Evolutionary conservation across 352 stramenopile genomes (phyloP), one percentile per base, ranked within the genome.

Genomic region (Globisporangium mamillatum): DNA sequence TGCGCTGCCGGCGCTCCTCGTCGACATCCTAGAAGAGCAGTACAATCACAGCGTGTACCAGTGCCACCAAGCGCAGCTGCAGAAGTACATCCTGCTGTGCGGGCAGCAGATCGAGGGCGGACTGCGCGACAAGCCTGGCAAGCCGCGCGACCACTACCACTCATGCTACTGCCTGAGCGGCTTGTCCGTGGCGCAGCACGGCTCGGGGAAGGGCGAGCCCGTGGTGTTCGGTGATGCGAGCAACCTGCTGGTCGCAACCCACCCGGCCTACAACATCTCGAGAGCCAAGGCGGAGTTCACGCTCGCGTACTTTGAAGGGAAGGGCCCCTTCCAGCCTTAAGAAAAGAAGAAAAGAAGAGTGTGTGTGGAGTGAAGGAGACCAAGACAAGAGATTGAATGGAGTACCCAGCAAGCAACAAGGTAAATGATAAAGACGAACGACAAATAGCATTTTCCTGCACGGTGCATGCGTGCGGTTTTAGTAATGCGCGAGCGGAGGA

Each of bases 101-200:
- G 91, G 92, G 1, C 96, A 99, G 75, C 91, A 98, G 73, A 85
- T 98, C 61, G 90, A 97, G 66, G 96, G 96, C 46, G 96, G 96
- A 22, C 77, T 99, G 18, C 87, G 86, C 20, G 88, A 99, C 78
- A 99, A 99, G 72, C 95, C 97, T 0, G 95, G 90, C 59, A 99
- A 99, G 76, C 73, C 80, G 8, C 82, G 96, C 57, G 98, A 99
- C 75, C 98, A 99, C 74, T 99, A 99, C 78, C 98, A 99, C 83
- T 98, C 93, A 25, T 99, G 97, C 78, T 99, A 99, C 85, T 98
- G 97, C 69, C 79, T 99, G 18, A 98, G 90, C 68, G 97, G 97
- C 2, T 76, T 99, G 25, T 98, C 94, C 9, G 80, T 98, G 46
- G 82, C 93, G 3, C 97, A 99, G 79, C 90, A 98, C 67, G 83